Conservation (phyloP, 768 basidiomycete species). For the Nidularia pulvinata region DNA sequence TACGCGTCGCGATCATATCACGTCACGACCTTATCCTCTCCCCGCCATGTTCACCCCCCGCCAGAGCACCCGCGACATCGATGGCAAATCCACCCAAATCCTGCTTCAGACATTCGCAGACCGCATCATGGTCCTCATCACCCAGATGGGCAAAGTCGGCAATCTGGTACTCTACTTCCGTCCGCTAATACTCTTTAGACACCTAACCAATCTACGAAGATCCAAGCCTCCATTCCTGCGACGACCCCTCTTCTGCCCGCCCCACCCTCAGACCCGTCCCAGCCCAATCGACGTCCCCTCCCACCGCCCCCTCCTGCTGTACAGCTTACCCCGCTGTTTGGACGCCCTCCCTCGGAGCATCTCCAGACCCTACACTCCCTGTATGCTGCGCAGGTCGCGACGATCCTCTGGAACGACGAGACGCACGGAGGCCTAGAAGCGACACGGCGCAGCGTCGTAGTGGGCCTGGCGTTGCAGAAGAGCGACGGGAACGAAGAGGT, state of each 20-base stretch:
- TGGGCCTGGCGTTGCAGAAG: constrained; percentile 70
- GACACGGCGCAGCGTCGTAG: constrained; percentile 60
- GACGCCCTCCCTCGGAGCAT: constrained; percentile 68
- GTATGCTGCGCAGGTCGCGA: constrained; percentile 87
- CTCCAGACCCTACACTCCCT: constrained; percentile 73
- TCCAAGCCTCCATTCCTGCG: constrained; percentile 77
- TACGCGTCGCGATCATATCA: background rate
- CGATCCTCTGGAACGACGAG: constrained; percentile 71
- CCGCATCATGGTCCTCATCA: constrained; percentile 82
- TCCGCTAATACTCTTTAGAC: background rate
- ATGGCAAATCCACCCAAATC: constrained; percentile 68
- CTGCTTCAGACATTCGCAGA: constrained; percentile 81
- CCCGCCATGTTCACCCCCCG: constrained; percentile 38
- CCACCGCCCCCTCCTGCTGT: constrained; percentile 73
- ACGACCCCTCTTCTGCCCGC: constrained; percentile 50
- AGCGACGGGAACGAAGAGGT: constrained; percentile 19
- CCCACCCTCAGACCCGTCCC: constrained; percentile 27
- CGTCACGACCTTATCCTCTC: background rate
- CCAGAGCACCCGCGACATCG: constrained; percentile 50
- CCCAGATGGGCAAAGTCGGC: constrained; percentile 91
- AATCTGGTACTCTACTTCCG: constrained; percentile 55
- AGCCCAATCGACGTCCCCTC: constrained; percentile 33
- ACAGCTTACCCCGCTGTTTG: constrained; percentile 77
- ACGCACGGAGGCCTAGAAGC: constrained; percentile 34
- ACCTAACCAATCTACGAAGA: constrained; percentile 35